phyloP scores from a whole-genome alignment of 192 early-diverging fungal species.

The Backusella morwellensis region DNA sequence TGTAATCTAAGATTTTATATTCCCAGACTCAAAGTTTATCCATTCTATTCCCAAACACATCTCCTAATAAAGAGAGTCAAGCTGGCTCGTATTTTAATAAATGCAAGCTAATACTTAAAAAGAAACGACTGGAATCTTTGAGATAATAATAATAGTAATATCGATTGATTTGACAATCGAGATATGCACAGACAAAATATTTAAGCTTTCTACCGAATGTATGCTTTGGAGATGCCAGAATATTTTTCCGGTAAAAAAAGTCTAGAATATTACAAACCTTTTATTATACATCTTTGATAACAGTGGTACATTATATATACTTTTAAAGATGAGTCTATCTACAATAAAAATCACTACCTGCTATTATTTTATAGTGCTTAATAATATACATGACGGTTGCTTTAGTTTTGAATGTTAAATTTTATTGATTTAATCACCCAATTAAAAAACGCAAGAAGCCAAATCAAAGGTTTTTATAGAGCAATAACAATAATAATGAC shows the following conservation, averaged over 20 bases:
- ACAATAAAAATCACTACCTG: neutral
- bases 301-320: neutral
- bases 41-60: neutral
- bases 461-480: neutral
- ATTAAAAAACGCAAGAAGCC: neutral
- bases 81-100: neutral
- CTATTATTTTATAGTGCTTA: too few relatives aligned
- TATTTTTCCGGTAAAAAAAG: neutral
- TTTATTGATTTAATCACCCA: neutral
- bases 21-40: neutral
- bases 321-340: neutral
- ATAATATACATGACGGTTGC: neutral
- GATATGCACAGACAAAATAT: constrained; percentile 1
- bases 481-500: neutral
- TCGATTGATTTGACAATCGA: neutral
- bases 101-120: neutral
- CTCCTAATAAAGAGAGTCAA: neutral
- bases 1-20: neutral
- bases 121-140: neutral
- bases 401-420: neutral
- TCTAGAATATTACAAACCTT: neutral
- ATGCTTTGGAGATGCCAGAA: neutral
- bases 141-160: neutral
- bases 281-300: neutral
- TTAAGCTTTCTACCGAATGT: neutral